These are phyloP conservation scores for Arctium minus DNA, from an alignment of 129 eudicot species.

Conservation along the genomic window DNA sequence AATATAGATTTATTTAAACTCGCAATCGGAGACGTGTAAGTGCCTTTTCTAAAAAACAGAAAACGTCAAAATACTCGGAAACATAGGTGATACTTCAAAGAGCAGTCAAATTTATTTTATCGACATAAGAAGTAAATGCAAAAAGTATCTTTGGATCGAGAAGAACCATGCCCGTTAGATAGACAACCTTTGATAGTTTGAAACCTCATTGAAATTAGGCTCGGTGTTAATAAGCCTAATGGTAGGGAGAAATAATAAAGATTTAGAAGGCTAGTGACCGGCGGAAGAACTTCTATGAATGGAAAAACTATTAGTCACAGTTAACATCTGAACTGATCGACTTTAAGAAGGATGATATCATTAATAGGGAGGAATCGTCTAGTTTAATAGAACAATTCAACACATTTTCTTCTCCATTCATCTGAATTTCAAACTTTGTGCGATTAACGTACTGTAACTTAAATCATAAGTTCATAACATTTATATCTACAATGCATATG, in stretches of 20 bases:
- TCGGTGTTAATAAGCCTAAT: neutral
- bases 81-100: neutral
- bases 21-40: neutral
- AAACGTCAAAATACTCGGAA: neutral
- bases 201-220: neutral
- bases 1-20: neutral
- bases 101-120: neutral
- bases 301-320: neutral
- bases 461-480: neutral
- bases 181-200: neutral
- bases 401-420: slow-evolving; percentile 14
- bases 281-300: neutral
- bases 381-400: neutral
- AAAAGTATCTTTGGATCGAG: neutral
- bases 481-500: neutral
- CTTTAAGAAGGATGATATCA: neutral
- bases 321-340: neutral
- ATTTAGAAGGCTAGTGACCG: neutral
- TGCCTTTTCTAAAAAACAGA: neutral
- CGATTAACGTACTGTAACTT: neutral
- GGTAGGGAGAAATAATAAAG: neutral
- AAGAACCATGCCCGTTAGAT: neutral
- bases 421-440: neutral
- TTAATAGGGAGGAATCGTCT: neutral
- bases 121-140: neutral